Percentiles rank a stretch among this genome's conserved stretches.
These are phyloP conservation scores for Kodamaea suecica DNA, from an alignment of 1,139 yeast genomes.

Conservation along the genomic window DNA sequence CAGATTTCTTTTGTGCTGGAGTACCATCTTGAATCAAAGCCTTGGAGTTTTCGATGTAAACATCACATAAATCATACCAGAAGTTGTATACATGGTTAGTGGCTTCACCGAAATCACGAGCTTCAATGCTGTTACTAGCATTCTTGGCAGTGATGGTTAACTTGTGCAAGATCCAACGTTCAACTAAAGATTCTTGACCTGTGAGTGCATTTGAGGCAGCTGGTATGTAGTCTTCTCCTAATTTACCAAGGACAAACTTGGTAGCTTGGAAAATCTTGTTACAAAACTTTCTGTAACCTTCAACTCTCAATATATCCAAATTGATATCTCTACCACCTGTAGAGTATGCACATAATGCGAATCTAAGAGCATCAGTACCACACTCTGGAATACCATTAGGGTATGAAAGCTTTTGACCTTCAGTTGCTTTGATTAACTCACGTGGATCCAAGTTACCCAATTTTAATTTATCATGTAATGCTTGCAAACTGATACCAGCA, in stretches of 20 bases:
- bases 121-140: slow-evolving; percentile 66
- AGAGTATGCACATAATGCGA: slow-evolving; percentile 96
- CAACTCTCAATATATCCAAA: slow-evolving; percentile 93
- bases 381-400: slow-evolving; percentile 99
- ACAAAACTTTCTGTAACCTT: slow-evolving; percentile 99
- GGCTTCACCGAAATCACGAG: slow-evolving; percentile 85
- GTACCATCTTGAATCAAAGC: slow-evolving; percentile 89
- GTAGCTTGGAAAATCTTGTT: slow-evolving; percentile 99
- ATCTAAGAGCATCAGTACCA: slow-evolving; percentile 98
- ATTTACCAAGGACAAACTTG: slow-evolving; percentile 89
- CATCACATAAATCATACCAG: slow-evolving; percentile 97
- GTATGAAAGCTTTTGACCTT: slow-evolving; percentile 85
- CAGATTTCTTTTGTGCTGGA: slow-evolving; percentile 77
- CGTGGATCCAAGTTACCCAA: slow-evolving; percentile 86
- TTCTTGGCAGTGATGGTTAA: slow-evolving; percentile 66
- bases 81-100: slow-evolving; percentile 85
- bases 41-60: slow-evolving; percentile 96
- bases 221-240: slow-evolving; percentile 85
- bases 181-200: slow-evolving; percentile 89
- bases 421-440: slow-evolving; percentile 82
- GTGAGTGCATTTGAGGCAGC: slow-evolving; percentile 57
- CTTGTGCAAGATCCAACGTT: slow-evolving; percentile 93
- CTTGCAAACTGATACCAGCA: slow-evolving; percentile 76
- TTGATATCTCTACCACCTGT: slow-evolving; percentile 99
- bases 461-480: slow-evolving; percentile 72